Base-by-base conservation (phyloP, 176 grass and related monocot genomes). In the Leersia perrieri region DNA sequence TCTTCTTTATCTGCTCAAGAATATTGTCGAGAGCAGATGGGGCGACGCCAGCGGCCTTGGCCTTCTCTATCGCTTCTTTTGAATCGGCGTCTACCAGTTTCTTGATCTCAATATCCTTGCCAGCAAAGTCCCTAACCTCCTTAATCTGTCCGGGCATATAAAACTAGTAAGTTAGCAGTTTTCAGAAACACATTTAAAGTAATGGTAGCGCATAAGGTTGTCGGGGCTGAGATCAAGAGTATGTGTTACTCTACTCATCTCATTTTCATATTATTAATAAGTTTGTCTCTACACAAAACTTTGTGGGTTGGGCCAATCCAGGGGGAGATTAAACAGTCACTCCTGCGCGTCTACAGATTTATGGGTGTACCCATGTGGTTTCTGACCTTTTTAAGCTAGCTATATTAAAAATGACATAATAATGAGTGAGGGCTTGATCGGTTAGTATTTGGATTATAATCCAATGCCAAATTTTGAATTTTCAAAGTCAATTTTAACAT, bases 1-100 rank as follows among this genome's bases (percentile, higher is more conserved):
- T 99, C 87, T 99, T 99, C 86, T 83, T 91, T 90, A 99, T 99
- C 86, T 96, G 93, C 69, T 99, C 93, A 3, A 99, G 86, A 42
- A 99, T 87, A 28, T 62, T 83, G 29, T 99, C 93, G 0, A 99
- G 49, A 30, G 97, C 88, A 4, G 90, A 88, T 11, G 90, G 70
- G 6, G 86, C 15, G 0, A 60, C 80, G n/a, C 90, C 81, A 32
- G 63, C 32, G 36, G 82, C 74, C 80, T 89, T 95, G 38, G 90
- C 84, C 78, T 99, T 95, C 75, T 99, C 97, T 9, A 85, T 75
- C 83, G 93, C 97, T 80, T 99, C 97, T 69, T 87, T 95, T 26
- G 97, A 99, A 74, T 96, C 91, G 9, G 91, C 84, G 66, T 95
- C 93, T 31, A 99, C 93, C 64, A 99, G 77, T 75, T 96, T 99